These are phyloP conservation scores for Lyophyllum semitale DNA, from an alignment of 768 basidiomycete genomes.

Conservation along the genomic window DNA sequence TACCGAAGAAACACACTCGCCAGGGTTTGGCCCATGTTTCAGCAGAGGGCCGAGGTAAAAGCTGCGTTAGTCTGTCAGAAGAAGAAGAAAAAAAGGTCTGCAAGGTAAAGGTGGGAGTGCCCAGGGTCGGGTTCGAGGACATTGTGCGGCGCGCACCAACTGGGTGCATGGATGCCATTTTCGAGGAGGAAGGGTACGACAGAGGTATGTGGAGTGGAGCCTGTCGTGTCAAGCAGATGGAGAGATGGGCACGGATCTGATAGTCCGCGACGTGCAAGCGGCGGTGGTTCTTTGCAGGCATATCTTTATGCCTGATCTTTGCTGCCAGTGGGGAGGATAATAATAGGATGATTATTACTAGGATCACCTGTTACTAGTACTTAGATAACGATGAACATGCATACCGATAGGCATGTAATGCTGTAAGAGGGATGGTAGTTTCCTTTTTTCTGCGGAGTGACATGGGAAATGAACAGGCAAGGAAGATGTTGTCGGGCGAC, in stretches of 20 bases:
- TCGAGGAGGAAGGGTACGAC: neutral
- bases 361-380: neutral
- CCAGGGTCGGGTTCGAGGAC: neutral
- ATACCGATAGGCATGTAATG: neutral
- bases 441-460: neutral
- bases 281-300: neutral
- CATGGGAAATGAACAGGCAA: neutral
- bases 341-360: too few species aligned
- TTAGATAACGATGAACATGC: neutral
- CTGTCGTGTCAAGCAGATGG: neutral
- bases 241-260: neutral
- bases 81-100: too few species aligned
- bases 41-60: too few species aligned
- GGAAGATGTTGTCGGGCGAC: slow-evolving; percentile 1
- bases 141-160: neutral
- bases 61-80: too few species aligned
- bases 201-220: neutral
- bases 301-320: neutral
- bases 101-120: neutral
- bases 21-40: too few species aligned
- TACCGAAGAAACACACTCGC: too few species aligned
- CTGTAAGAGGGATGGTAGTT: neutral
- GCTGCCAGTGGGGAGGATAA: neutral
- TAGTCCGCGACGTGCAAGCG: neutral
- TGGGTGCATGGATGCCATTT: neutral